Evolutionary conservation across 106 monocot species (phyloP), one percentile per base, ranked within the genome.

Genomic region (Apostasia shenzhenica): DNA sequence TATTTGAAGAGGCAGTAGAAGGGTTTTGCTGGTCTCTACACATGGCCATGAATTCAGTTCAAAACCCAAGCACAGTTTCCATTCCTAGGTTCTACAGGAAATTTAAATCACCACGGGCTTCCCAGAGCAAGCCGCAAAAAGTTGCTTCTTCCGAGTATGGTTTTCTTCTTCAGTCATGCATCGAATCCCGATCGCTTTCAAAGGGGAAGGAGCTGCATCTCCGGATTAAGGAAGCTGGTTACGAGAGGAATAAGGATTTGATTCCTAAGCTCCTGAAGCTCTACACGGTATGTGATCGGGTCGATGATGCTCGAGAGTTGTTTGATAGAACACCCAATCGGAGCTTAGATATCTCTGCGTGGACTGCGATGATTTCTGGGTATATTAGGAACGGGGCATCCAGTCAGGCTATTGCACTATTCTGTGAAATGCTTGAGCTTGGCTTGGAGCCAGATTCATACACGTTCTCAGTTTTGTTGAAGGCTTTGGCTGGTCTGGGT

Each of bases 221-320:
- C 41, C 79, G 10, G 4, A 83, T 83, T 54, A 14, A 51, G 10
- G 43, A 80, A 61, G 77, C 70, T 5, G 80, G 84, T 6, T 80
- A 80, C 6, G 84, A 73, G 74, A 61, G 41, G 45, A 84, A 85
- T 73, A 58, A 65, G 0, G 74, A 76, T 54, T 71, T 77, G 66
- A 73, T 77, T 0, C 84, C 80, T 8, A 80, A 71, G 58, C 80
- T 84, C 37, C 14, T 84, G 12, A 80, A 80, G 45, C 12, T 83
- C 0, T 83, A 73, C 65, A 72, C 68, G 2, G 68, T 73, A 0
- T 79, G 83, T 46, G 72, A 71, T 26, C 74, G 63, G 1, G 53
- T 66, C 9, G 59, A 73, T 4, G 37, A 61, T 41, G 84, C 80
- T 3, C 67, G 57, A 7, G 14, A 69, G 13, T 56, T 83, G 64